Evolutionary conservation across 2,329 filamentous ascomycete species (phyloP).

Genomic region (Trichothecium roseum): DNA sequence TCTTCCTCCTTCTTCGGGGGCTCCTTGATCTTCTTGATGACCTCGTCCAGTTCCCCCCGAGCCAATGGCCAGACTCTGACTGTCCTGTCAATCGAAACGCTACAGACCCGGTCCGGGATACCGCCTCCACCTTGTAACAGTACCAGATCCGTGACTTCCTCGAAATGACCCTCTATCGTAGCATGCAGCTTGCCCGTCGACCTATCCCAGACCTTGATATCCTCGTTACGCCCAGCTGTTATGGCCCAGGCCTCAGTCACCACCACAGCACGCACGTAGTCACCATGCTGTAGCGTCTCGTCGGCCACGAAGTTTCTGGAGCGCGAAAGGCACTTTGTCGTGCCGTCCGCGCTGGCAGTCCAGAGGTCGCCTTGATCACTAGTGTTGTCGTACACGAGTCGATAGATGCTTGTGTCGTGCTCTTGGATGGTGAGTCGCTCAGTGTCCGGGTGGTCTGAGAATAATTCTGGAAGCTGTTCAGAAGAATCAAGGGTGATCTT

Average conservation of each 20-base stretch:
- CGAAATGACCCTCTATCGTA: conserved; percentile 73
- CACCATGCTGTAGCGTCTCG: conserved; percentile 67
- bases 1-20: conserved; percentile 40
- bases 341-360: conserved; percentile 90
- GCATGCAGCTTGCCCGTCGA: conserved; percentile 63
- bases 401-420: conserved; percentile 88
- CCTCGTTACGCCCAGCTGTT: conserved; percentile 84
- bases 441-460: conserved; percentile 26
- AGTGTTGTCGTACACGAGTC: conserved; percentile 57
- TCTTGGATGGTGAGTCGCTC: conserved; percentile 51
- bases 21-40: conserved; percentile 33
- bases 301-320: conserved; percentile 59
- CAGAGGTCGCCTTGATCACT: conserved; percentile 64
- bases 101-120: conserved; percentile 44
- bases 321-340: conserved; percentile 67
- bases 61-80: conserved; percentile 73
- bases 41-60: conserved; percentile 42
- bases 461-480: conserved; percentile 42
- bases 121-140: conserved; percentile 35
- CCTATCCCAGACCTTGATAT: conserved; percentile 82
- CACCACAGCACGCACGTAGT: conserved; percentile 79
- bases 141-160: conserved; percentile 79
- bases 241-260: conserved; percentile 69
- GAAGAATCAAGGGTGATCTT: conserved; percentile 41
- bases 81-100: conserved; percentile 83